These are phyloP conservation scores for Pichia insulana DNA, from an alignment of 805 yeast species.

Conservation along the genomic window DNA sequence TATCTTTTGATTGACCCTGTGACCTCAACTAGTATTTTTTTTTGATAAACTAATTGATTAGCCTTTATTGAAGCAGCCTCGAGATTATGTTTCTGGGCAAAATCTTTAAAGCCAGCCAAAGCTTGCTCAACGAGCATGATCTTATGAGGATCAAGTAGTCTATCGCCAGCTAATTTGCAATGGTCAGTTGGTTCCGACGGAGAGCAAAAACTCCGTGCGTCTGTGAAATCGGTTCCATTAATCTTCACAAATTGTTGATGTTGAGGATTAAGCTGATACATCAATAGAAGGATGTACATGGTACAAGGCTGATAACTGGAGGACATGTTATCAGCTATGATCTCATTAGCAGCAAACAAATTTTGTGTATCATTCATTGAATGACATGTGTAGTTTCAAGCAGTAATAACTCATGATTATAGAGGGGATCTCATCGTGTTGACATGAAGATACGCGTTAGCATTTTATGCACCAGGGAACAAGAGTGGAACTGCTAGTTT, in stretches of 20 bases:
- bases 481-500: no score
- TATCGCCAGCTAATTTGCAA: slow-evolving; percentile 8
- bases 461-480: no score
- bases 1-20: slow-evolving; percentile 14
- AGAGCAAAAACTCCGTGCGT: slow-evolving; percentile 3
- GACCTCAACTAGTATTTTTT: slow-evolving; percentile 16
- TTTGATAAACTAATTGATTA: slow-evolving; percentile 11
- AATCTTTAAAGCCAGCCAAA: slow-evolving; percentile 5
- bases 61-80: slow-evolving; percentile 12
- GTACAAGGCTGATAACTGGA: neutral
- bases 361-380: neutral
- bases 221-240: slow-evolving; percentile 20
- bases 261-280: neutral
- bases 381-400: neutral
- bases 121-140: slow-evolving; percentile 13
- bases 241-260: slow-evolving; percentile 4
- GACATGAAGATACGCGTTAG: no score
- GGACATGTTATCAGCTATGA: slow-evolving; percentile 6
- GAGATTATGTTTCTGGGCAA: neutral
- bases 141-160: slow-evolving; percentile 2
- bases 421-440: no score
- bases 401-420: no score
- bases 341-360: neutral
- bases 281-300: slow-evolving; percentile 11
- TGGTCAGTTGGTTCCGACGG: slow-evolving; percentile 2